Base-by-base conservation (phyloP, 2,329 filamentous ascomycete genomes). In the Chaetomiaceae sp. region DNA sequence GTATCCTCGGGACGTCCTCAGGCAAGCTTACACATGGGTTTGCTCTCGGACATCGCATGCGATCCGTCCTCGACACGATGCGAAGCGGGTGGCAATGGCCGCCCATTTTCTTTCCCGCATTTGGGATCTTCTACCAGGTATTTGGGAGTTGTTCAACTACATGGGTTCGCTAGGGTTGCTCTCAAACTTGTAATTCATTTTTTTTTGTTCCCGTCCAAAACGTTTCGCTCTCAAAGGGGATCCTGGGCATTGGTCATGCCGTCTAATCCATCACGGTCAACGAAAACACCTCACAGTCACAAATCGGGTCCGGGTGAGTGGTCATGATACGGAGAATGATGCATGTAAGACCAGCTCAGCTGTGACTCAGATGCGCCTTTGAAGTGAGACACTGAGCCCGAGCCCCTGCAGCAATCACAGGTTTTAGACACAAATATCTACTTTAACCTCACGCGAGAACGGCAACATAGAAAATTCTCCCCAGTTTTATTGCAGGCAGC, bases 151-250 rank as follows among this genome's bases (percentile, higher is more conserved):
- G 57, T 60, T 58, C 57, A 61, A 58, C 57, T 60, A 55, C 55
- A 57, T 52, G 59, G 55, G 60, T 59, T 56, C 58, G 56, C 55
- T 58, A 57, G 51, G 54, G 55, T 51, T 57, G 55, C 58, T 63
- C 55, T 60, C 59, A 53, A 38, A 59, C 56, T 58, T 64, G 57
- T 65, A 64, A 63, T 64, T 60, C 49, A 55, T 56, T 54, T 58
- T 49, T 42, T 30, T 13, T 29, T 23, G 14, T 27, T 25, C 21
- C 27, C 27, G 8, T 38, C 16, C n/a, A n/a, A n/a, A n/a, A n/a
- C n/a, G n/a, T n/a, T n/a, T 48, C 8, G 32, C 21, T 18, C 14
- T 36, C 25, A 27, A 27, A 33, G 30, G 30, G 10, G 20, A 5
- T 14, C 11, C 10, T 33, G n/a, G n/a, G 30, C 13, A 34, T 3